Base-by-base conservation (phyloP, 164 flowering plant genomes). In the Annona cherimola region DNA sequence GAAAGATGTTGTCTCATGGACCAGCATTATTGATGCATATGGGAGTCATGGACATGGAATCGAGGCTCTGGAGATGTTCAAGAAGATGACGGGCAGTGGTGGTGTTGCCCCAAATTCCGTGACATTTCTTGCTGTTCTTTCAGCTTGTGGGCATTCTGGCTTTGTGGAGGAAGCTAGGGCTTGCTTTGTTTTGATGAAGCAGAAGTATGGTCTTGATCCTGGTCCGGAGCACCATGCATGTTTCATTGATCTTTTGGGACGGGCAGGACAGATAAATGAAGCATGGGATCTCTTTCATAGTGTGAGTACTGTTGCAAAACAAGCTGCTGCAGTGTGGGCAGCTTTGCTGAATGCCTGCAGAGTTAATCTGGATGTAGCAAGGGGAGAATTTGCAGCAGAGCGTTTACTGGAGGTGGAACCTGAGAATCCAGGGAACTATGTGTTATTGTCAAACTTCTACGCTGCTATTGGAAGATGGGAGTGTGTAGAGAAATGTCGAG, bases 91-190 rank as follows among this genome's bases (percentile, higher is more conserved):
- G 44, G 77, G 71, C 42, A 65, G 67, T 54, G 73, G 64, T 43
- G 61, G 69, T 0, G 77, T 80, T 60, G 68, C 69, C 45, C 89
- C 87, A 39, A 86, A 88, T 73, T 46, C 80, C 1, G 83, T 86
- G 61, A 84, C 88, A 2, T 78, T 88, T 78, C 83, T 85, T 45
- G 75, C 81, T 70, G 82, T 86, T 45, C 75, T 88, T 60, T 84
- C 88, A 18, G 92, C 89, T 72, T 88, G 88, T 81, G 83, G 82
- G 4, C 91, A 86, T 74, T 76, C 87, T 14, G 89, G 89, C 8
- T 64, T 84, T 61, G 88, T 86, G 55, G 76, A 83, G 26, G 71
- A 84, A 63, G 89, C 84, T 20, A 70, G 69, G 42, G 76, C 76
- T 20, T 81, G 84, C 71, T 82, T 86, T 63, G 14, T 67, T 68